These are phyloP conservation scores for Stereocaulon alpinum DNA, from an alignment of 495 filamentous ascomycete species.

Conservation along the genomic window DNA sequence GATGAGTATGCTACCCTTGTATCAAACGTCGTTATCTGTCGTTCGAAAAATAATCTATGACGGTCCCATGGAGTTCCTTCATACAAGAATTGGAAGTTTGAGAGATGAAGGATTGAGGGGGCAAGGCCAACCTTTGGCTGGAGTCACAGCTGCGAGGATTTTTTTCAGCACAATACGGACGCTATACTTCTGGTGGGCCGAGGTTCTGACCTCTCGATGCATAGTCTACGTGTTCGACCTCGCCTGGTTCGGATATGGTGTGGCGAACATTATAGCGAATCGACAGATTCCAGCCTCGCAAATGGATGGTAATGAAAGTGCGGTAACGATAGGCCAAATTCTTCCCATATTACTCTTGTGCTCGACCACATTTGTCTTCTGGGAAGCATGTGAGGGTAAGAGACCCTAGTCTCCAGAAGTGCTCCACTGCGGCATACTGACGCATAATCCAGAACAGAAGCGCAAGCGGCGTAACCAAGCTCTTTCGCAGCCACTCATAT, in stretches of 20 bases:
- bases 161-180: not conserved
- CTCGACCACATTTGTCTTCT: slow-evolving; percentile 14
- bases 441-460: not conserved
- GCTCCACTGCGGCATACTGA: no score
- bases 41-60: not conserved
- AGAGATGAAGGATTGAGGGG: not conserved
- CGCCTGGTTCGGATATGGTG: slow-evolving; percentile 9
- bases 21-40: not conserved
- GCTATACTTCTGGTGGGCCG: not conserved
- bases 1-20: slow-evolving; percentile 2
- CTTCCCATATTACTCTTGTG: slow-evolving; percentile 20
- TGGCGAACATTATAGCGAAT: slow-evolving; percentile 7
- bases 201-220: not conserved
- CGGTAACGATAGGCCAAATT: slow-evolving; percentile 22
- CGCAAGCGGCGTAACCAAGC: not conserved
- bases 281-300: slow-evolving; percentile 5
- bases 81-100: not conserved
- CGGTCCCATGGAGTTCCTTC: not conserved
- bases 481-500: not conserved
- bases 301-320: slow-evolving; percentile 17
- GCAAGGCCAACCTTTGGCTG: not conserved
- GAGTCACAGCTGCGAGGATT: not conserved
- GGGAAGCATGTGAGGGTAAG: slow-evolving; percentile 17
- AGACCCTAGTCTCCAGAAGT: not conserved
- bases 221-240: not conserved